A percentile compares a stretch with the other conserved stretches of the same genome.
phyloP scores from a whole-genome alignment of 2,329 filamentous ascomycete genomes.

The Botrytis pseudocinerea region DNA sequence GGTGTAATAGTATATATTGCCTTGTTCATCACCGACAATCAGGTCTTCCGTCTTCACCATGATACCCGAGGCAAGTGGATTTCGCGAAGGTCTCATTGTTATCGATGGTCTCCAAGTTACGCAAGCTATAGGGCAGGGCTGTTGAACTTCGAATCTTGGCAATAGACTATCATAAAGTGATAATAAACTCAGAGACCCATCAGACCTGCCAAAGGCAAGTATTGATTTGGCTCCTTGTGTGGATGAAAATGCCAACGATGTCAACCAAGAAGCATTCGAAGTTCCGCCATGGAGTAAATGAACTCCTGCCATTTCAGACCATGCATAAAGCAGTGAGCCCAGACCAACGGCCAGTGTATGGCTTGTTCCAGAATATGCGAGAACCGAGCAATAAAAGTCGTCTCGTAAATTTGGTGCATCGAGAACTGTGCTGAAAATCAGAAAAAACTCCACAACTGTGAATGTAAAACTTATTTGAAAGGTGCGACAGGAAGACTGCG shows the following conservation, averaged over 20 bases:
- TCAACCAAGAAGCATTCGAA: constrained; percentile 64
- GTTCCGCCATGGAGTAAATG: constrained; percentile 51
- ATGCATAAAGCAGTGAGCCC: constrained; percentile 77
- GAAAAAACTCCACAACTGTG: constrained; percentile 21
- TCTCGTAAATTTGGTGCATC: constrained; percentile 88
- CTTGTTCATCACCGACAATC: constrained; percentile 79
- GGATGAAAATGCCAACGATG: constrained; percentile 89
- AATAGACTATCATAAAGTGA: constrained; percentile 67
- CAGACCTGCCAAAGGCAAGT: constrained; percentile 78
- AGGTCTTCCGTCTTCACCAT: constrained; percentile 75
- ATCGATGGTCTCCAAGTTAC: constrained; percentile 74
- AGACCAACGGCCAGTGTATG: constrained; percentile 83
- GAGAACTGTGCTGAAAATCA: constrained; percentile 63
- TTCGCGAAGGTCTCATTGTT: constrained; percentile 54
- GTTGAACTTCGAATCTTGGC: constrained; percentile 73
- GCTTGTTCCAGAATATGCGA: constrained; percentile 78
- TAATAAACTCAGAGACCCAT: constrained; percentile 75
- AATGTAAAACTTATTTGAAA: constrained; percentile 63
- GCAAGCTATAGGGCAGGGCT: constrained; percentile 73
- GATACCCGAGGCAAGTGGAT: constrained; percentile 46
- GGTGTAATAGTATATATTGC: constrained; percentile 83
- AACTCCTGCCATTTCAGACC: constrained; percentile 77
- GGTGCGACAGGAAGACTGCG: constrained; percentile 67
- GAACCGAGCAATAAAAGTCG: constrained; percentile 90
- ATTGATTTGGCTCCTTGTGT: constrained; percentile 72